phyloP scores from a whole-genome alignment of 2,329 filamentous ascomycete species.

The Penicillium frequentans region DNA sequence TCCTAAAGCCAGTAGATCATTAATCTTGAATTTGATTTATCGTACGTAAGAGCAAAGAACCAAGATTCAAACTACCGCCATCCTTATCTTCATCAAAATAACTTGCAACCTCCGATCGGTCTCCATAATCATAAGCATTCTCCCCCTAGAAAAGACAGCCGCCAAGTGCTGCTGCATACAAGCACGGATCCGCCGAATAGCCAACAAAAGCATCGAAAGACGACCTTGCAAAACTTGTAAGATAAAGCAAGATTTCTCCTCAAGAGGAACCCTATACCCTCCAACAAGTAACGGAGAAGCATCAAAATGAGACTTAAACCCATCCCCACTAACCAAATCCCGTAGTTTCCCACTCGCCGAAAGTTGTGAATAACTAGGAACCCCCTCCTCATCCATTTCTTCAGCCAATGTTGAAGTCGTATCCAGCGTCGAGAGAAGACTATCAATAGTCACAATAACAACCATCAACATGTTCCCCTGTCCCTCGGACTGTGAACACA shows the following conservation, averaged over 20 bases:
- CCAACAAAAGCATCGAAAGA: conserved; percentile 29
- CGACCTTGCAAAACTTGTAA: conserved; percentile 27
- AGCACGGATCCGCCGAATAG: conserved; percentile 26
- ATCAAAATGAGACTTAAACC: conserved; percentile 24
- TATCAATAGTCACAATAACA: conserved; percentile 32
- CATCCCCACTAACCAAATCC: background rate
- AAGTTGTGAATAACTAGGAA: background rate
- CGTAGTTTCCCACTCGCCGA: background rate
- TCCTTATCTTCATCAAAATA: conserved; percentile 31
- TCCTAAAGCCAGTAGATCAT: background rate
- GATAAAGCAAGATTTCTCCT: conserved; percentile 30
- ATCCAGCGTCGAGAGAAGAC: conserved; percentile 27
- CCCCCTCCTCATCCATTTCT: conserved; percentile 9
- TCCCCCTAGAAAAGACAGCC: conserved; percentile 20
- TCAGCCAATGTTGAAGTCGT: conserved; percentile 15
- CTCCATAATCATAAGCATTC: conserved; percentile 32
- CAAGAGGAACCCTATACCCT: conserved; percentile 24
- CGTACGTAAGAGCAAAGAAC: background rate
- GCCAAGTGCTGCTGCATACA: conserved; percentile 27
- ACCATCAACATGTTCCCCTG: conserved; percentile 30
- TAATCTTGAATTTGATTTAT: background rate
- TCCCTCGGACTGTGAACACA: conserved; percentile 24
- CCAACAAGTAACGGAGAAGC: conserved; percentile 29
- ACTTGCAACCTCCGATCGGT: conserved; percentile 31
- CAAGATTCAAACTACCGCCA: conserved; percentile 9